These are phyloP conservation scores for Starmerella floris DNA, from an alignment of 805 yeast genomes.

Conservation along the genomic window DNA sequence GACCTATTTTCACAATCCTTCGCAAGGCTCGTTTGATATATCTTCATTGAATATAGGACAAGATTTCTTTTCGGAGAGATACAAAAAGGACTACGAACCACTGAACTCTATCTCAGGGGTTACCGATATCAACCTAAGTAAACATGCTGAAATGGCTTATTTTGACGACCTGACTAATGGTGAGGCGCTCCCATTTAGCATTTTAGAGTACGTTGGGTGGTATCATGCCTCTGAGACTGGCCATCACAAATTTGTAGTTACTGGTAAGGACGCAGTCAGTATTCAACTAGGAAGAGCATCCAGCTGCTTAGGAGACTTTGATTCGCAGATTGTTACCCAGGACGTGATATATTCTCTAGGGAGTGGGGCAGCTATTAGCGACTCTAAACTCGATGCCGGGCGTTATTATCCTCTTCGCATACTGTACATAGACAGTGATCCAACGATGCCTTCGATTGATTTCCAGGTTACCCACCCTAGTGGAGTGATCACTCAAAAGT, in stretches of 20 bases:
- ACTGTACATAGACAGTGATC: background rate
- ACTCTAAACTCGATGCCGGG: background rate
- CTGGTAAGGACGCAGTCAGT: conserved; percentile 1
- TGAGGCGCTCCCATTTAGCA: background rate
- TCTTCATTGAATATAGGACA: background rate
- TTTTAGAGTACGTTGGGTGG: background rate
- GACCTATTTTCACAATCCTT: background rate
- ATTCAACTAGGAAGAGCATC: background rate
- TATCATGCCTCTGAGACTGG: background rate
- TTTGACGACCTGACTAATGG: background rate
- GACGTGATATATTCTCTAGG: background rate
- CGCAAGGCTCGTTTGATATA: background rate
- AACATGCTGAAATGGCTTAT: background rate
- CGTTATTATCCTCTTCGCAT: background rate
- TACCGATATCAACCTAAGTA: background rate
- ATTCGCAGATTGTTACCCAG: background rate
- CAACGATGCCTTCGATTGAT: background rate
- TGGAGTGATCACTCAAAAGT: background rate
- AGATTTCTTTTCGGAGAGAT: background rate
- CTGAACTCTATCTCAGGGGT: background rate
- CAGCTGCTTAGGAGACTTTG: background rate
- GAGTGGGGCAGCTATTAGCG: background rate
- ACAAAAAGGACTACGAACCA: background rate
- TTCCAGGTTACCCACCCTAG: background rate
- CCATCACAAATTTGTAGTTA: background rate